Conservation (phyloP, 1,284 basidiomycete genomes). For the Trichosporon asahii region DNA sequence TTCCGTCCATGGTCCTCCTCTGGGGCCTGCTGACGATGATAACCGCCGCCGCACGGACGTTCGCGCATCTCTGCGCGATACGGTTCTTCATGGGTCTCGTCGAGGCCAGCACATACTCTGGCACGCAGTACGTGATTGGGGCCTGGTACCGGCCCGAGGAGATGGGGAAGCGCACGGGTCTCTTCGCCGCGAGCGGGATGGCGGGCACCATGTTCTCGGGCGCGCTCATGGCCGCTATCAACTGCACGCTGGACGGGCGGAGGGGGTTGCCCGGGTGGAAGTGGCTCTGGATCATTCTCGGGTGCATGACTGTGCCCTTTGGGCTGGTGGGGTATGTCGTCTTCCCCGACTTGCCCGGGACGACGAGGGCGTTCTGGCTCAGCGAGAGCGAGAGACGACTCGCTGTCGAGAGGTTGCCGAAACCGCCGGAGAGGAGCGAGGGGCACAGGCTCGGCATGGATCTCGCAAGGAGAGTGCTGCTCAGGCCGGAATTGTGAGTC, state of each 20-base stretch:
- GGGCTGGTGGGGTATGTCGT: constrained; percentile 20
- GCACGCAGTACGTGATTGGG: constrained; percentile 65
- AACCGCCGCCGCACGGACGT: constrained; percentile 25
- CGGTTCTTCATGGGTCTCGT: constrained; percentile 70
- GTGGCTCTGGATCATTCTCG: constrained; percentile 21
- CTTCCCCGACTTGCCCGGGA: constrained; percentile 20
- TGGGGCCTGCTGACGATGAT: constrained; percentile 19
- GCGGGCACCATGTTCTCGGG: constrained; percentile 20
- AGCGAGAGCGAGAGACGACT: constrained; percentile 15
- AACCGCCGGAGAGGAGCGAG: constrained; percentile 10
- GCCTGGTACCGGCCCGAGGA: constrained; percentile 32
- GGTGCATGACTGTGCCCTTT: constrained; percentile 21
- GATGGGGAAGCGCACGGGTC: constrained; percentile 17
- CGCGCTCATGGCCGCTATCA: constrained; percentile 22
- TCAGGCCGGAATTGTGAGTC: constrained; percentile 15
- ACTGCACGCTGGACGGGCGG: constrained; percentile 30
- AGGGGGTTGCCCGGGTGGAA: constrained; percentile 35
- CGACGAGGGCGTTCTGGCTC: constrained; percentile 16
- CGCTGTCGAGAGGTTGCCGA: constrained; percentile 18
- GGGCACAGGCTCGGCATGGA: constrained; percentile 12
- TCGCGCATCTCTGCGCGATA: constrained; percentile 62
- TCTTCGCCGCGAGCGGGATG: constrained; percentile 18
- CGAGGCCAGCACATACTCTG: constrained; percentile 69
- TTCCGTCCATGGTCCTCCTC: constrained; percentile 12
- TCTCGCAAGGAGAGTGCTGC: constrained; percentile 11